These are phyloP conservation scores for Geotrichum bryndzae DNA, from an alignment of 1,139 yeast genomes.

Conservation along the genomic window DNA sequence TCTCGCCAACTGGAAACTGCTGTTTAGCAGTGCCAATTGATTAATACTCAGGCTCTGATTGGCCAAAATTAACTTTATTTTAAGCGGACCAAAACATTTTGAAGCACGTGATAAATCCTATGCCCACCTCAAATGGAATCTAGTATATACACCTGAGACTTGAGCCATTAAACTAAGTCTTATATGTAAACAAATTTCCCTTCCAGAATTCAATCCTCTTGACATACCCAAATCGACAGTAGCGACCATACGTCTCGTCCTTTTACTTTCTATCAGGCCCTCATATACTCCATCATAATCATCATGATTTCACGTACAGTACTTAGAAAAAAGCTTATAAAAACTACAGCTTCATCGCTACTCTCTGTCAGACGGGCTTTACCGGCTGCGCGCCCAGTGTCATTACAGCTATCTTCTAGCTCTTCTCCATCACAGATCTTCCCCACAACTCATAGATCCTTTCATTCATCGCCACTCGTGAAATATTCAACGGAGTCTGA, in stretches of 20 bases:
- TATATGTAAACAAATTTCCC: too few relatives aligned
- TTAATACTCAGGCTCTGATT: neutral
- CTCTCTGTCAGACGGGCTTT: neutral
- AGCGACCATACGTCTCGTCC: neutral
- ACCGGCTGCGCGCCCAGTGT: slow-evolving; percentile 1
- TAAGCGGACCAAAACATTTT: neutral
- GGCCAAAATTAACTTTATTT: neutral
- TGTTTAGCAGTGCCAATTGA: neutral
- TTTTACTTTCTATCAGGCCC: neutral
- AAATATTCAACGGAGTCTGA: neutral
- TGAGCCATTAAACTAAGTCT: too few relatives aligned
- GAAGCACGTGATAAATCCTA: neutral
- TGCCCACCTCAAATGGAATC: too few relatives aligned
- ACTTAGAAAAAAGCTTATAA: neutral
- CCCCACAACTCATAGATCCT: neutral
- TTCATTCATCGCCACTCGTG: neutral
- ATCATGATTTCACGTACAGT: neutral
- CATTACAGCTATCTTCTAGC: slow-evolving; percentile 7
- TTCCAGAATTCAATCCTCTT: too few relatives aligned
- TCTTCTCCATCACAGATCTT: neutral
- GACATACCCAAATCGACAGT: too few relatives aligned
- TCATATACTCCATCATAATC: neutral
- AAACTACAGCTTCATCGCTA: neutral
- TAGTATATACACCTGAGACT: too few relatives aligned
- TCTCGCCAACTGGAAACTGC: neutral